These are phyloP conservation scores for Podaxis sp. DNA, from an alignment of 768 basidiomycete species.

Conservation along the genomic window DNA sequence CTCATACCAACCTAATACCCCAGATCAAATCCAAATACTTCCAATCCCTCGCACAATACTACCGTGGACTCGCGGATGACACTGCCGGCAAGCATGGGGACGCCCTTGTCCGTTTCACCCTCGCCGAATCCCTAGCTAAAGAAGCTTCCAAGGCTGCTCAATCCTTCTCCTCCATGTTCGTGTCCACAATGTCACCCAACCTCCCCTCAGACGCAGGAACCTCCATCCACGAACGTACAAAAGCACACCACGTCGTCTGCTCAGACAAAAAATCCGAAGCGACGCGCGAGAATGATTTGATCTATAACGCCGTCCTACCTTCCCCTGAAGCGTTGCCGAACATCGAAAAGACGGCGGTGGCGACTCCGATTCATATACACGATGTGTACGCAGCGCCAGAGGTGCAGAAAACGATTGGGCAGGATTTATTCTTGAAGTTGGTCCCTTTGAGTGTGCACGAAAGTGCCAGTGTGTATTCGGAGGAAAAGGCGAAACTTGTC, in stretches of 20 bases:
- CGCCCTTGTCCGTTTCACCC: conserved; percentile 70
- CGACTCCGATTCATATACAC: conserved; percentile 86
- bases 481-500: conserved; percentile 95
- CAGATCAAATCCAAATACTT: conserved; percentile 94
- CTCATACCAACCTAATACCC: conserved; percentile 2
- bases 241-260: conserved; percentile 74
- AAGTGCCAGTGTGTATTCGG: conserved; percentile 93
- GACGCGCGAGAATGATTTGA: conserved; percentile 90
- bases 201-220: conserved; percentile 83
- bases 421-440: conserved; percentile 82
- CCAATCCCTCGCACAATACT: conserved; percentile 79
- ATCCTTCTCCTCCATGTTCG: conserved; percentile 67
- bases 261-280: conserved; percentile 73
- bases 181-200: conserved; percentile 69
- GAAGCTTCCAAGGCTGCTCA: conserved; percentile 71
- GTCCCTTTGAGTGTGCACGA: conserved; percentile 94
- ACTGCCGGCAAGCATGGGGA: conserved; percentile 81
- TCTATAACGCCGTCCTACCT: conserved; percentile 90
- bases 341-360: conserved; percentile 81
- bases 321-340: conserved; percentile 70
- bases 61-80: conserved; percentile 76
- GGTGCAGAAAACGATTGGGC: conserved; percentile 92
- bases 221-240: conserved; percentile 77
- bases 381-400: conserved; percentile 89
- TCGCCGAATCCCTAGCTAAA: conserved; percentile 77